Conservation (phyloP, 225 moss, liverwort and hornwort species). For the Lunularia cruciata region DNA sequence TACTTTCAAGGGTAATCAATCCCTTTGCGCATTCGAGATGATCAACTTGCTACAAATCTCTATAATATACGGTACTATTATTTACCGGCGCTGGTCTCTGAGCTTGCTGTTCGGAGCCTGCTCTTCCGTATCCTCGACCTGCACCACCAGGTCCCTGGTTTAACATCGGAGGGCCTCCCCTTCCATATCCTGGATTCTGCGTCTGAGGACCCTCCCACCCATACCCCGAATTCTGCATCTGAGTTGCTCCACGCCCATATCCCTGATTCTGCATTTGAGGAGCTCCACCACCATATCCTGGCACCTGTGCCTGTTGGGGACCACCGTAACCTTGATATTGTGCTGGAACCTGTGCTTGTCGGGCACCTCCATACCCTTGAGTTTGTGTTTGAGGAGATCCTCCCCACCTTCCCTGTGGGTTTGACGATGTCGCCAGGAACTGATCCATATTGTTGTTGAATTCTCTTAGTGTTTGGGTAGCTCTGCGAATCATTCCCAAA, state of each 20-base stretch:
- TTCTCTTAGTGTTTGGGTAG: slow-evolving; percentile 35
- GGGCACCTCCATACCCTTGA: slow-evolving; percentile 1
- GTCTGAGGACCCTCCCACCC: slow-evolving; percentile 10
- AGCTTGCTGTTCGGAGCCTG: background rate
- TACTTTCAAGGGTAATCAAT: too few relatives aligned
- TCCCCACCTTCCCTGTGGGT: background rate
- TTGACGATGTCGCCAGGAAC: slow-evolving; percentile 25
- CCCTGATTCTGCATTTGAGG: background rate
- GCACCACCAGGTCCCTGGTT: slow-evolving; percentile 4
- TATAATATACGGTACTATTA: background rate
- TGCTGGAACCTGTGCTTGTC: slow-evolving; percentile 2
- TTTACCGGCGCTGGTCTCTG: slow-evolving; percentile 18
- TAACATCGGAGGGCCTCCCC: background rate
- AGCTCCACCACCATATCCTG: background rate
- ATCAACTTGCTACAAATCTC: background rate
- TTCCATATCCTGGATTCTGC: slow-evolving; percentile 15
- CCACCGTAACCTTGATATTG: slow-evolving; percentile 1
- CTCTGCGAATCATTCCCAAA: slow-evolving; percentile 27
- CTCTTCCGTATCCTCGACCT: background rate
- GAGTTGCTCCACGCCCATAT: background rate
- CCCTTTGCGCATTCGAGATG: too few relatives aligned
- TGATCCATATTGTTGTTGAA: slow-evolving; percentile 43
- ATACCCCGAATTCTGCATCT: slow-evolving; percentile 13
- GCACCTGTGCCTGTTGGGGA: slow-evolving; percentile 15
- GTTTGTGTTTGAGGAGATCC: background rate